phyloP scores from a whole-genome alignment of 2,329 filamentous ascomycete genomes.

The Chaetomiaceae sp. region DNA sequence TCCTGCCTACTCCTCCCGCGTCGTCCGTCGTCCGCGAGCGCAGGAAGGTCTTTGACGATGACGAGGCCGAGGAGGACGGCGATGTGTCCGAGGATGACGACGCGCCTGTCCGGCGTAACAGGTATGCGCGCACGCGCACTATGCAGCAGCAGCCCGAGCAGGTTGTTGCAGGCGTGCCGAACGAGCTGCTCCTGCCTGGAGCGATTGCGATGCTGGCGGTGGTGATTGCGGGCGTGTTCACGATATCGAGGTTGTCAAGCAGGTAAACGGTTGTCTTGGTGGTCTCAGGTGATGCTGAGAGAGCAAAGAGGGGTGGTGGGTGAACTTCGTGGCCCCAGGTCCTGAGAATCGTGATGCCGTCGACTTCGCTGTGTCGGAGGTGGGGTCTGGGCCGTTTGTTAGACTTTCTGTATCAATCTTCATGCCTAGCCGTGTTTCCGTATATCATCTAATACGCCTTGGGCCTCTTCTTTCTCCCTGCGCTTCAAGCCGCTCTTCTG shows the following conservation, averaged over 20 bases:
- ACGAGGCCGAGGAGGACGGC: slow-evolving; percentile 40
- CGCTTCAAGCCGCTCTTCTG: too few relatives aligned
- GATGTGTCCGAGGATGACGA: slow-evolving; percentile 51
- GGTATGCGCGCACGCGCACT: slow-evolving; percentile 34
- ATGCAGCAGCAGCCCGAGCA: slow-evolving; percentile 49
- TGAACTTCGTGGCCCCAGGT: neutral
- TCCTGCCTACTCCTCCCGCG: slow-evolving; percentile 43
- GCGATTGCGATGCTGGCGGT: slow-evolving; percentile 94
- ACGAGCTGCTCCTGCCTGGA: slow-evolving; percentile 87
- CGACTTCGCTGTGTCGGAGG: neutral
- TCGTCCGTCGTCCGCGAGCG: slow-evolving; percentile 50
- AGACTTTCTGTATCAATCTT: slow-evolving; percentile 22
- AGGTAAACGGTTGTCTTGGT: slow-evolving; percentile 34
- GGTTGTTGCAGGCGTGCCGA: slow-evolving; percentile 85
- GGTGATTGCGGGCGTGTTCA: slow-evolving; percentile 90
- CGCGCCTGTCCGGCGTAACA: slow-evolving; percentile 39
- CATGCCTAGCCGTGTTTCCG: slow-evolving; percentile 15
- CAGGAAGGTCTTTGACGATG: slow-evolving; percentile 36
- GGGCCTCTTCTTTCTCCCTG: neutral
- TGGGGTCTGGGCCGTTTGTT: slow-evolving; percentile 12
- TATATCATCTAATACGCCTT: slow-evolving; percentile 19
- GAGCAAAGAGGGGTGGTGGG: too few relatives aligned
- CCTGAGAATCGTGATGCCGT: neutral
- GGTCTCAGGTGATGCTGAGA: neutral
- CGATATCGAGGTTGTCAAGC: slow-evolving; percentile 66